Base-by-base conservation (phyloP, 192 early-diverging fungal species). In the Coemansia sp. region DNA sequence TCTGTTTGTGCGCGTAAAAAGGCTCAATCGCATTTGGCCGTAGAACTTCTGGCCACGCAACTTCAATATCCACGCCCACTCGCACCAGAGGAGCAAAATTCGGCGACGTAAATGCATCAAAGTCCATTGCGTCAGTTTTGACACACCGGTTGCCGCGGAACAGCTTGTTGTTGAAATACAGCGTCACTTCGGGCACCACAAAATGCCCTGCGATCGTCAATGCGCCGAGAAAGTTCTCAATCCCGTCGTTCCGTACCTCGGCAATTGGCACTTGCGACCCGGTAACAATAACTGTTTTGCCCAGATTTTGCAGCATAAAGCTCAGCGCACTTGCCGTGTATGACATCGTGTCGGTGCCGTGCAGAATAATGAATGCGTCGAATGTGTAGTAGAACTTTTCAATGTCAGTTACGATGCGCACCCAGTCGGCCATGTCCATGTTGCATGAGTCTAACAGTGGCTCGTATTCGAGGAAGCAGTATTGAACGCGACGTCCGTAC, bases 201-300 rank as follows among this genome's bases (percentile, higher is more conserved):
- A 94, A 98, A 63, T 97, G 96, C 0, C 97, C 94, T 11, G 97
- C 97, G 64, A 99, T 96, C 2, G 94, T 99, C 23, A 99, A 82
- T 3, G 95, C 95, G 1, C 95, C 94, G 2, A 99, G 74, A 19
- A 99, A 83, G 74, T 99, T 99, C 56, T 99, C 97, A 10, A 97
- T 88, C 0, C 94, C 97, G 74, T 99, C 97, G 78, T 96, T 99
- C 48, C 97, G 87, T 28, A 99, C 89, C 74, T 99, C 97, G 15
- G 95, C 92, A 42, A 99, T 84, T 0, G 97, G 97, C 5, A 99
- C 93, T 75, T 99, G 97, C 17, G 94, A 97, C 9, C 97, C 97
- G 4, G 94, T 99, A 58, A 99, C 73, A 65, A 99, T 97, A 26
- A 99, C 95, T 15, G 96, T 91, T 71, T 99, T 99, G 22, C 97